Evolutionary conservation across 2,329 filamentous ascomycete genomes (phyloP), one percentile per base, ranked within the genome.

Genomic region (Fragosphaeria purpurea): DNA sequence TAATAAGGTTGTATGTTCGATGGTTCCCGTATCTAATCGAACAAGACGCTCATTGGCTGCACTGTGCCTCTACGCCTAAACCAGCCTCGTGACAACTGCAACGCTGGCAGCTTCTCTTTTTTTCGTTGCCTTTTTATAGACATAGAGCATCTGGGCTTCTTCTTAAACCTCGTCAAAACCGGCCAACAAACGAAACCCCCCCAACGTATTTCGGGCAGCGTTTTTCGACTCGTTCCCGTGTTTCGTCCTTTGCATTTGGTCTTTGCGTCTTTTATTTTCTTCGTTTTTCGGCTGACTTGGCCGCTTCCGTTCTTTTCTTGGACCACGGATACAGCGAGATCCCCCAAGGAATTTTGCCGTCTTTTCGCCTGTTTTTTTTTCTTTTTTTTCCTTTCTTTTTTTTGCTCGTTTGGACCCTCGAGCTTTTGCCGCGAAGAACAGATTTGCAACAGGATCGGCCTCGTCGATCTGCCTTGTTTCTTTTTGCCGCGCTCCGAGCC

Each of bases 71-170:
- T 41, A 6, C 6, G 12, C 41, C 41, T 30, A 50, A 45, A 41
- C 37, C 33, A 42, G 11, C 46, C 49, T 50, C 52, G 52, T 51
- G 53, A 50, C 54, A 56, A 55, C 41, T 55, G 54, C 54, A 56
- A 54, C 54, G 50, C 54, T 56, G 54, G 54, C 54, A 56, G 54
- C 52, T 51, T 53, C 46, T 49, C 22, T 32, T 32, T 41, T 5
- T 33, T 22, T 22, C 22, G 22, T 22, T 22, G 22, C 38, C 30
- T 13, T 32, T 34, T 13, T 10, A 10, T 39, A 41, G 32, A 48
- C 43, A 48, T 48, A 41, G 22, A 41, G 22, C 22, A 22, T 22
- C 22, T 22, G 22, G 22, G 22, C 22, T 22, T 22, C 22, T 22
- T 22, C 22, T 22, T 22, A 22, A 22, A 22, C 22, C 22, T 22